Percentiles rank a stretch among this genome's conserved stretches.
Conservation (phyloP, 768 basidiomycete species). For the Galerina sulciceps region DNA sequence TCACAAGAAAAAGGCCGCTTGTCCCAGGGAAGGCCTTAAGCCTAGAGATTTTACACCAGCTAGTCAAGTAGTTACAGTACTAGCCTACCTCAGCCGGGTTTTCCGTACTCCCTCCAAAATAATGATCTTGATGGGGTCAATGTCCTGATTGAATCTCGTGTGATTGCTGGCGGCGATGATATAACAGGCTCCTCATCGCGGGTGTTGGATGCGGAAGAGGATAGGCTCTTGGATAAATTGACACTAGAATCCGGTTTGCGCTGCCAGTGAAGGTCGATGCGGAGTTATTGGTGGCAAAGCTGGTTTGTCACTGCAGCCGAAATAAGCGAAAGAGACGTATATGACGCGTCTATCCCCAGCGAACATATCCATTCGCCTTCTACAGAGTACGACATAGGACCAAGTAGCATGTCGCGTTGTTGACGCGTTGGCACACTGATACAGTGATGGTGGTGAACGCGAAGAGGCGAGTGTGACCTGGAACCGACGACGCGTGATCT, state of each 20-base stretch:
- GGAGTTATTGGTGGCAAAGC: too few relatives aligned
- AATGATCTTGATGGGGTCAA: background rate
- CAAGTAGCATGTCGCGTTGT: too few relatives aligned
- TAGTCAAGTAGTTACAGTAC: background rate
- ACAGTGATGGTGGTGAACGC: too few relatives aligned
- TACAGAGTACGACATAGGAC: too few relatives aligned
- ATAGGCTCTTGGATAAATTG: background rate
- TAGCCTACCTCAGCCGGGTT: background rate
- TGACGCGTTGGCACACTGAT: too few relatives aligned
- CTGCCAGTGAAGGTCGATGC: background rate
- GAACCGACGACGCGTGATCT: conserved; percentile 25
- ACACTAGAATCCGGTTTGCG: conserved; percentile 2
- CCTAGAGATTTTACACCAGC: too few relatives aligned
- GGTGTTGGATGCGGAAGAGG: background rate
- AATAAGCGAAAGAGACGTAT: too few relatives aligned
- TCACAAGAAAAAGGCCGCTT: too few relatives aligned
- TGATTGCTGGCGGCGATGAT: background rate
- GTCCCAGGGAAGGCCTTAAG: too few relatives aligned
- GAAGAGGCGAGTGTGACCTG: background rate
- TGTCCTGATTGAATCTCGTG: background rate
- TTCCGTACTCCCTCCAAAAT: background rate
- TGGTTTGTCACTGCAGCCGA: too few relatives aligned
- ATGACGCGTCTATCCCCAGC: too few relatives aligned
- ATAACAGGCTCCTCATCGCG: background rate
- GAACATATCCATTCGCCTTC: too few relatives aligned